Base-by-base conservation (phyloP, 1,284 basidiomycete species). In the Puccinia coronata region DNA sequence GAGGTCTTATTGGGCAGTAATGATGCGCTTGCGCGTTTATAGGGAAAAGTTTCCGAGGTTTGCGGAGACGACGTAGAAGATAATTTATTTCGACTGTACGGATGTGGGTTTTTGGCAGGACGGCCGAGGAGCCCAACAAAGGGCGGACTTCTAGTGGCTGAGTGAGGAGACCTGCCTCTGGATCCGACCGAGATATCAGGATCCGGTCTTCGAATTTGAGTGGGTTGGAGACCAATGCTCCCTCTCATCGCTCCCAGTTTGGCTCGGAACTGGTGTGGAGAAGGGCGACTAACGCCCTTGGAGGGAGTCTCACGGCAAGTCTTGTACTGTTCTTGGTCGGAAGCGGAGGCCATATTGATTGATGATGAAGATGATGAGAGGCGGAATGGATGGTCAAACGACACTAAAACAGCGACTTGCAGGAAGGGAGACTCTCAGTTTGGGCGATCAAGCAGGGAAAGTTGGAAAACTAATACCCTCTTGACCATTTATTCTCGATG, bases 191-290 rank as follows among this genome's bases (percentile, higher is more conserved):
- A 31, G 31, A 23, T n/a, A n/a, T n/a, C 34, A 28, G 36, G 36
- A 43, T 41, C 39, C 31, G 65, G 31, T 3, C 65, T 18, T 43
- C 23, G 36, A 5, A 9, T 11, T 28, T 25, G 36, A 41, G 39
- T 41, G 25, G 39, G n/a, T 28, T 43, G 23, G 39, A 9, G 39
- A 41, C 65, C 25, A n/a, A 67, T 1, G 47, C 25, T n/a, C 25
- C 25, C 34, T 47, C 67, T 51, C 28, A 5, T 49, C 8, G n/a
- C 28, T 47, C 41, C 67, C 41, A 69, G 41, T 39, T 51, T 41
- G 67, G 41, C 16, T 69, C 67, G 41, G 67, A 28, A 18, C 18
- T 69, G 67, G 49, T 49, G 41, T 18, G 67, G 43, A 34, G 67
- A 69, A 69, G 67, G 67, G 67, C 41, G n/a, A 51, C 28, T 41